These are phyloP conservation scores for Zanthoxylum bungeanum DNA, from an alignment of 345 rosid genomes.

Conservation along the genomic window DNA sequence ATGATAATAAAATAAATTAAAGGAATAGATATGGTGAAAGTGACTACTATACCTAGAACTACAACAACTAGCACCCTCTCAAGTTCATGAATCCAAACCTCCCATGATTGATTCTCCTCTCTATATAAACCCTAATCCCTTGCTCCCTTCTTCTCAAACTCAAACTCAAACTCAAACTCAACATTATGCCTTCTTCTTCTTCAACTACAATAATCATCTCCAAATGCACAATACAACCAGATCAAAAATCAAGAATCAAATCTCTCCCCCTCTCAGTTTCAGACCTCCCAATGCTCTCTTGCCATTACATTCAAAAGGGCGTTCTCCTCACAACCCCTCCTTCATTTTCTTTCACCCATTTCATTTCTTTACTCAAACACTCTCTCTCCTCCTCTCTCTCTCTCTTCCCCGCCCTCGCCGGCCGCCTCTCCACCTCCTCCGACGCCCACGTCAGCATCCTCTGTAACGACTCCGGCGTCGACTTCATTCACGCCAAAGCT, in stretches of 20 bases:
- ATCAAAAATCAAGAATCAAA: constrained; percentile 31
- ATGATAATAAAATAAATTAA: too few species aligned
- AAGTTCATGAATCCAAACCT: constrained; percentile 62
- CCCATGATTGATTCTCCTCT: neutral
- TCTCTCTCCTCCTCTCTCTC: constrained; percentile 72
- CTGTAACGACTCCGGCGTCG: constrained; percentile 76
- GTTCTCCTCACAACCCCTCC: constrained; percentile 57
- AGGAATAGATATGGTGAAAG: too few species aligned
- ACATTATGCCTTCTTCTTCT: constrained; percentile 71
- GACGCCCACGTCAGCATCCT: constrained; percentile 58
- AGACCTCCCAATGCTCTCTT: constrained; percentile 94
- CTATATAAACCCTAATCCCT: constrained; percentile 49
- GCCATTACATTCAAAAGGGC: constrained; percentile 97
- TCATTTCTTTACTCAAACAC: constrained; percentile 43
- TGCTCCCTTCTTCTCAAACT: neutral
- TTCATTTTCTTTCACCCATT: constrained; percentile 40
- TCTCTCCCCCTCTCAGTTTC: constrained; percentile 78
- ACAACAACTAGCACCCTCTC: too few species aligned
- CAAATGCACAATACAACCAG: constrained; percentile 57
- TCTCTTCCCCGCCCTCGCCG: constrained; percentile 81
- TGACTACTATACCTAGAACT: too few species aligned
- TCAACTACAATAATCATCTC: constrained; percentile 45
- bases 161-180: neutral
- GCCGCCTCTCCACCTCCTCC: constrained; percentile 62
- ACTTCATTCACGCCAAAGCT: constrained; percentile 63